Conservation (phyloP, 148 eudicot genomes). For the Rheum nobile region DNA sequence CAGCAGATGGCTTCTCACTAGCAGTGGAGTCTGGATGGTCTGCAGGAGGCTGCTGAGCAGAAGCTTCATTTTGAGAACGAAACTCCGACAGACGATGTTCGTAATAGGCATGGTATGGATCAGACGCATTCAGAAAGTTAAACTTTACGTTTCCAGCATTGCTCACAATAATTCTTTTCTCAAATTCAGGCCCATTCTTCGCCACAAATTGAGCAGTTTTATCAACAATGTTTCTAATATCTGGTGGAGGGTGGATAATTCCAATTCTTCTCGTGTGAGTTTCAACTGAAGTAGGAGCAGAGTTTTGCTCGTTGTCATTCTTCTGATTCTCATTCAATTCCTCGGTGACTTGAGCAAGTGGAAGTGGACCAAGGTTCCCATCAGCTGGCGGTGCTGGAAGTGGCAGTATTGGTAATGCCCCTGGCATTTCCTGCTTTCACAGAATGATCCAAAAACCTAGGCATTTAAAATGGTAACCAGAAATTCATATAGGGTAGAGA, state of each 20-base stretch:
- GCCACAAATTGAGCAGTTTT: slow-evolving; percentile 70
- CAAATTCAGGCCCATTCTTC: slow-evolving; percentile 72
- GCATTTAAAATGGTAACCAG: not conserved
- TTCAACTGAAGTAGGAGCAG: slow-evolving; percentile 34
- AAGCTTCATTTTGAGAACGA: slow-evolving; percentile 39
- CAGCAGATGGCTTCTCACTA: slow-evolving; percentile 23
- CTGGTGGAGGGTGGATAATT: slow-evolving; percentile 70
- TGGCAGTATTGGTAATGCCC: slow-evolving; percentile 42
- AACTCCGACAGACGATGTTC: slow-evolving; percentile 67
- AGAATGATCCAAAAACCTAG: not conserved
- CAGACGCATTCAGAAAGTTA: slow-evolving; percentile 55
- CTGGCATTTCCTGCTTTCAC: slow-evolving; percentile 26
- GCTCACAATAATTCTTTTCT: slow-evolving; percentile 52
- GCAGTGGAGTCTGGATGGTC: slow-evolving; percentile 21
- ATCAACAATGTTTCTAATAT: slow-evolving; percentile 66
- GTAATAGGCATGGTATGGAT: slow-evolving; percentile 74
- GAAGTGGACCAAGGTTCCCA: slow-evolving; percentile 64
- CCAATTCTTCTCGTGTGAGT: slow-evolving; percentile 60
- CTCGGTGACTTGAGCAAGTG: slow-evolving; percentile 38
- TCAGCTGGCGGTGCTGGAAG: slow-evolving; percentile 72
- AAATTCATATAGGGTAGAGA: not conserved
- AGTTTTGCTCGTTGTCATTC: slow-evolving; percentile 16
- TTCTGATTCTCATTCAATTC: slow-evolving; percentile 29
- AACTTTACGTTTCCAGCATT: slow-evolving; percentile 67
- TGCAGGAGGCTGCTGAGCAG: slow-evolving; percentile 24